Percentiles rank a stretch among this genome's conserved stretches.
phyloP scores from a whole-genome alignment of 257 asterid species.

The Solanum paucissectum region DNA sequence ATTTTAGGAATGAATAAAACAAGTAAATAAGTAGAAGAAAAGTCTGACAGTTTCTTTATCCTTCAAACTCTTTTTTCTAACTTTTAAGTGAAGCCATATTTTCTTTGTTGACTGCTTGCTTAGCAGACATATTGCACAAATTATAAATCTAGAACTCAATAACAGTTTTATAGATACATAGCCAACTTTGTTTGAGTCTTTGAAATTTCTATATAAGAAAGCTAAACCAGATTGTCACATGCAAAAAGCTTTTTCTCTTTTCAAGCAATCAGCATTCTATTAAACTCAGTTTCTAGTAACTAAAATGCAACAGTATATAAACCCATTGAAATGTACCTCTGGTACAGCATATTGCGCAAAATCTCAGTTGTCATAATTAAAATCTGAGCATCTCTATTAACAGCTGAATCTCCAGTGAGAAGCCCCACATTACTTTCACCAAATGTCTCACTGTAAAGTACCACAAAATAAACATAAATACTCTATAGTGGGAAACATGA shows the following conservation, averaged over 20 bases:
- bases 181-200: neutral
- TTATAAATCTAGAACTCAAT: neutral
- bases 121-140: neutral
- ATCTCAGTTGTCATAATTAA: slow-evolving; percentile 97
- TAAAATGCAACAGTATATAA: neutral
- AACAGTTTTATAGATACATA: neutral
- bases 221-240: neutral
- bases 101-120: neutral
- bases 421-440: slow-evolving; percentile 94
- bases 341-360: slow-evolving; percentile 90
- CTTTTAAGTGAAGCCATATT: neutral
- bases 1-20: neutral
- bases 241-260: neutral
- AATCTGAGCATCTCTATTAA: slow-evolving; percentile 90
- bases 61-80: neutral
- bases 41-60: neutral
- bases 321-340: slow-evolving; percentile 38
- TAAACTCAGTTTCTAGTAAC: neutral
- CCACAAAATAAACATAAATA: neutral
- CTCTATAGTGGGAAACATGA: neutral
- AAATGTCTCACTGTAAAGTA: slow-evolving; percentile 64
- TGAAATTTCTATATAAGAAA: neutral
- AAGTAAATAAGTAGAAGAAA: neutral
- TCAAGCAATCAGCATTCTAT: neutral
- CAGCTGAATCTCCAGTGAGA: slow-evolving; percentile 94